Base-by-base conservation (phyloP, 495 filamentous ascomycete species). In the Penicillium antarcticum region DNA sequence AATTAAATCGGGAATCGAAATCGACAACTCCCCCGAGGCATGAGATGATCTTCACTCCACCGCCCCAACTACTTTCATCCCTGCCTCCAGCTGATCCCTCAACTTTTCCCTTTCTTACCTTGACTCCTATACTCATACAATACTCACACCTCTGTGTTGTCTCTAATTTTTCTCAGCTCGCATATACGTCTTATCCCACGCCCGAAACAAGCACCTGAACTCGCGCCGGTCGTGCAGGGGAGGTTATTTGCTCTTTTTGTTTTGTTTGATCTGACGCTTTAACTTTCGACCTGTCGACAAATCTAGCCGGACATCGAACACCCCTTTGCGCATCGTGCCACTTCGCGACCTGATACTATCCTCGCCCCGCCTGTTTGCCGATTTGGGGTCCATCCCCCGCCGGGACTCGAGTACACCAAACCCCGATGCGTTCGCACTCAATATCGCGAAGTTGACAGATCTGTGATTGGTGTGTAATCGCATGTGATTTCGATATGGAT, bases 201-300 rank as follows among this genome's bases (percentile, higher is more conserved):
- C 48, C 44, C 26, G 26, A 29, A 38, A 17, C 14, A 13, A 51
- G 9, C 24, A 44, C 45, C 55, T 49, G 42, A 51, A 60, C 21
- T 50, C 48, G 53, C 60, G 57, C 57, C 51, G 60, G 57, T 52
- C 60, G 60, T 63, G 53, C 48, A 54, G 57, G 56, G 21, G 53
- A 39, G 51, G 49, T 48, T 50, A 42, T 50, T 41, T 56, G 52
- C 35, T n/a, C 19, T 47, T 2, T 5, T 23, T 5, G 21, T 23
- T 23, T 50, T 36, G 24, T 37, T 42, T 34, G 33, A 24, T 52
- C 37, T 48, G 5, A 31, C 42, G 31, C 21, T 8, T 48, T 26
- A 11, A n/a, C 16, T 41, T 29, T 29, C 26, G 26, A 29, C 26
- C 26, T 29, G 5, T 3, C 26, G 0, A 29, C 26, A 4, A 9